Conservation (phyloP, 257 asterid species). For the Solanum lycopersicoides region DNA sequence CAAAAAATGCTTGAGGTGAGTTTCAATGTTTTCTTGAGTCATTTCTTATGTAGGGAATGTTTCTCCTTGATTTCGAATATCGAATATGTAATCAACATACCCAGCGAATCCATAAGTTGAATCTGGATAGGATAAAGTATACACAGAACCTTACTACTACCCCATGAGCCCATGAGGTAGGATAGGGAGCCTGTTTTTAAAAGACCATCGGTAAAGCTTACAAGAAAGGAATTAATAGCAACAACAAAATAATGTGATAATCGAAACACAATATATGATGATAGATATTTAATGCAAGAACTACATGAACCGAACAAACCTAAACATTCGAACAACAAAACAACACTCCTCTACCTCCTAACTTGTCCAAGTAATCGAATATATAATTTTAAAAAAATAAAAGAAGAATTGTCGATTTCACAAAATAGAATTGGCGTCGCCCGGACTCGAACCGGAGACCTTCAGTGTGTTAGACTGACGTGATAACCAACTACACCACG, state of each 20-base stretch:
- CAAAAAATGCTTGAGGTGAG: background rate
- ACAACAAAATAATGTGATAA: background rate
- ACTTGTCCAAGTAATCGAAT: background rate
- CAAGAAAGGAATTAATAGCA: background rate
- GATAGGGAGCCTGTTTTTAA: too few species aligned
- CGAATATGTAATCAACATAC: background rate
- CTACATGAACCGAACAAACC: background rate
- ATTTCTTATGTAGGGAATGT: background rate
- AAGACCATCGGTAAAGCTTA: too few species aligned
- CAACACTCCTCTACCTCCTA: background rate
- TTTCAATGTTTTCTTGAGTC: background rate
- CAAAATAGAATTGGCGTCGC: slow-evolving; percentile 51
- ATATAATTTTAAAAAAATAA: background rate
- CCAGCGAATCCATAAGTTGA: background rate
- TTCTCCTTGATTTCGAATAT: background rate
- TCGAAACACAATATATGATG: background rate
- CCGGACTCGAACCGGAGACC: slow-evolving; percentile 83
- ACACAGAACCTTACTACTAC: background rate
- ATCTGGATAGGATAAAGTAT: background rate
- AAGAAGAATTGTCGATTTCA: background rate
- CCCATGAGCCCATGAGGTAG: background rate
- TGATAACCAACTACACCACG: slow-evolving; percentile 93
- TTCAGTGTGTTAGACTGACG: slow-evolving; percentile 89
- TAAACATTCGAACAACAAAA: background rate
- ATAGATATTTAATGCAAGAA: background rate